A percentile compares a stretch with the other conserved stretches of the same genome.
phyloP scores from a whole-genome alignment of 2,329 filamentous ascomycete species.

The Hymenoscyphus repandus region DNA sequence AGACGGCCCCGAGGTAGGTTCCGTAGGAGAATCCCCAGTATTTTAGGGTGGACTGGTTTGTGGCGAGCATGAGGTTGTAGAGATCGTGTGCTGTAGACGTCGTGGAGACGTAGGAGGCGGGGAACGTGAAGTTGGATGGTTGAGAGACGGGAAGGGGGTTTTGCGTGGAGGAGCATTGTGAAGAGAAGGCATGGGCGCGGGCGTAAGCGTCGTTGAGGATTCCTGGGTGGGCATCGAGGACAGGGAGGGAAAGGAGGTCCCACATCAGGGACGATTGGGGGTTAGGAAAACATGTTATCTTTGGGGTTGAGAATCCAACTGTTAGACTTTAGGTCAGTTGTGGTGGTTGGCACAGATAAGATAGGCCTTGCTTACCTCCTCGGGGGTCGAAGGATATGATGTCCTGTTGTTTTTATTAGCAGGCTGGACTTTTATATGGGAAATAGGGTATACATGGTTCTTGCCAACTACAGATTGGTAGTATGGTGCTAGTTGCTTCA shows the following conservation, averaged over 20 bases:
- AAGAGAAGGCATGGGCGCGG: constrained; percentile 38
- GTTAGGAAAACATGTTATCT: constrained; percentile 9
- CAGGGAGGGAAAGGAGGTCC: constrained; percentile 39
- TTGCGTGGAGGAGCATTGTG: constrained; percentile 31
- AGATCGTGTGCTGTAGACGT: constrained; percentile 14
- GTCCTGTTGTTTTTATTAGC: constrained; percentile 28
- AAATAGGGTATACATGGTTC: constrained; percentile 36
- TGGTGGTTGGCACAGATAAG: no score
- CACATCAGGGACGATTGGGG: constrained; percentile 30
- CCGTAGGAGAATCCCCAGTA: constrained; percentile 48
- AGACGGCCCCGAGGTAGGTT: constrained; percentile 39
- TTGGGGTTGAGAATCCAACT: constrained; percentile 15
- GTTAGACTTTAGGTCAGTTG: neutral
- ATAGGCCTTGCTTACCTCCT: constrained; percentile 32
- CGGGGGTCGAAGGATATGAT: constrained; percentile 48
- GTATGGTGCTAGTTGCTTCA: constrained; percentile 17
- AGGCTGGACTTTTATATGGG: neutral
- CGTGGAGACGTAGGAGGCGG: constrained; percentile 17
- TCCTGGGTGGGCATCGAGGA: constrained; percentile 43
- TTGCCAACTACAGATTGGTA: constrained; percentile 41
- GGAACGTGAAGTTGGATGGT: neutral
- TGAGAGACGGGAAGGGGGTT: neutral
- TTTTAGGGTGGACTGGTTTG: neutral
- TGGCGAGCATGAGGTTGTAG: constrained; percentile 6
- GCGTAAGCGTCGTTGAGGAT: constrained; percentile 42